Conservation (phyloP, 805 yeast species). For the Sungouiozyma intestinalis region DNA sequence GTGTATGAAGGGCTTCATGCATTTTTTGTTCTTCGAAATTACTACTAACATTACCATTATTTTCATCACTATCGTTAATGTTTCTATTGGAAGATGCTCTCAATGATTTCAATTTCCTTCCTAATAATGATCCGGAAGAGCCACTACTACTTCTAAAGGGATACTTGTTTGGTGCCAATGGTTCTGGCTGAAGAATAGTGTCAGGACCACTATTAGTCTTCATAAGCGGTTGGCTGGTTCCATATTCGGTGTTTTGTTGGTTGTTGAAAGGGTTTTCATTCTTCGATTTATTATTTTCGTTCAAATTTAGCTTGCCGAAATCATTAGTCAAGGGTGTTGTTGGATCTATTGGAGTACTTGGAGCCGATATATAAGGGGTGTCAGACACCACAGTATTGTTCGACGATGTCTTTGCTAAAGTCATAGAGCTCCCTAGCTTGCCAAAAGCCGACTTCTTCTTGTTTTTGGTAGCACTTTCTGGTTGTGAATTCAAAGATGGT, state of each 20-base stretch:
- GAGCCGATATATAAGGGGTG: conserved; percentile 7
- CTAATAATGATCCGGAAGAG: conserved; percentile 19
- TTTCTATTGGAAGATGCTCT: conserved; percentile 6
- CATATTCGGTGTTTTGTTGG: not conserved
- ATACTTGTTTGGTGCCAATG: not conserved
- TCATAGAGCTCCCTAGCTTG: conserved; percentile 8
- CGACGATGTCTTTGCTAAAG: conserved; percentile 3
- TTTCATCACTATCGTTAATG: conserved; percentile 5
- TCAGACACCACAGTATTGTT: conserved; percentile 1
- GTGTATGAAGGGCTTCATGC: conserved; percentile 1
- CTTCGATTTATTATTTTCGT: not conserved
- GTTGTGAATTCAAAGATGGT: not conserved
- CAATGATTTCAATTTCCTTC: conserved; percentile 19
- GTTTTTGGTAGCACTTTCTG: not conserved
- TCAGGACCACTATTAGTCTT: not conserved
- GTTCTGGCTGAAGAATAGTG: not conserved
- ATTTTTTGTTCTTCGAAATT: not conserved
- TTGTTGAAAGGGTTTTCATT: not conserved
- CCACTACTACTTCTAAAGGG: not conserved
- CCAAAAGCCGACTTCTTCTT: conserved; percentile 5
- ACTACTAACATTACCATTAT: conserved; percentile 1
- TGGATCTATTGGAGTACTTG: conserved; percentile 6
- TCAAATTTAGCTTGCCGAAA: not conserved
- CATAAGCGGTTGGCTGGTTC: not conserved
- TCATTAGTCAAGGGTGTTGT: conserved; percentile 3